Evolutionary conservation across 1,284 basidiomycete species (phyloP), one percentile per base, ranked within the genome.

Genomic region (Ceratorhiza oryzae-sativae): DNA sequence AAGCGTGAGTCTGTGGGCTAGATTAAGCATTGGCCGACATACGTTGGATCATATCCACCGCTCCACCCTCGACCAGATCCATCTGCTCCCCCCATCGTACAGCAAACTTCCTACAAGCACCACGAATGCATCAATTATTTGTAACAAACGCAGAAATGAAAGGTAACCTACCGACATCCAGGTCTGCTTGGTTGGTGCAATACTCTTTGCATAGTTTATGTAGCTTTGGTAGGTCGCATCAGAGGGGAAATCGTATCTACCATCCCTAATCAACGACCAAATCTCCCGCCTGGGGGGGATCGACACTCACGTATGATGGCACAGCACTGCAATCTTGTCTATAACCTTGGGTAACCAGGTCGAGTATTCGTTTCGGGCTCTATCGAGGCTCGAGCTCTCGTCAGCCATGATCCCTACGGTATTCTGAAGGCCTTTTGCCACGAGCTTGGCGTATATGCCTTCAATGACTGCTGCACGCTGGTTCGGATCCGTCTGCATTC

Each of bases 401-500:
- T 77, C 77, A 1, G 76, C 75, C 68, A 78, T 77, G 71, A 78
- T 77, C 10, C 73, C 75, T 25, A 77, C 76, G 9, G 60, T 62
- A 27, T 73, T 75, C 18, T 67, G 67, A 3, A 76, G 72, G 13
- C 71, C 72, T 18, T 76, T 73, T 39, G 74, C 65, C 56, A 75
- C 74, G 9, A 79, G 74, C 13, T 77, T 75, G 3, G 74, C 49
- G 13, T 77, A 75, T 2, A 78, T 72, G 27, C 76, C 74, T 45
- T 74, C 76, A 39, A 79, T 75, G 32, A 79, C 76, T 15, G 76
- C 63, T 12, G 77, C 77, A 51, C 78, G 77, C 68, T 79, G 77
- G 39, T 74, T 53, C 1, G 78, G 77, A 18, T 75, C 77, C 55
- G 79, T 78, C 51, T 77, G 73, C 79, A 79, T 79, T 23, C 79